Conservation (phyloP, 1,284 basidiomycete species). For the Ganoderma lingzhi region DNA sequence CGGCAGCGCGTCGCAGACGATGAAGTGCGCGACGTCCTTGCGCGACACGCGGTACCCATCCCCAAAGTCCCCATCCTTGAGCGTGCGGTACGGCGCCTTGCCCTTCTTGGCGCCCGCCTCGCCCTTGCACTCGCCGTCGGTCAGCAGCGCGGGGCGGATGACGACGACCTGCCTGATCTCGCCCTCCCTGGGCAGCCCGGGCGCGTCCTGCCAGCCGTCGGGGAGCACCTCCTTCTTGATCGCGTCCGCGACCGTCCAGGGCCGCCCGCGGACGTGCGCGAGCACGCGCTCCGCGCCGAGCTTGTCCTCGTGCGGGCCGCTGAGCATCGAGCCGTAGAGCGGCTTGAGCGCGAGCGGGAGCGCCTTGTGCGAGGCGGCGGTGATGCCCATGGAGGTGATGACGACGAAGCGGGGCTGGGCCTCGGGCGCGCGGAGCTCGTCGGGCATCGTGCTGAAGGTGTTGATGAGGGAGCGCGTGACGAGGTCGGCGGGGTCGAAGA, state of each 20-base stretch:
- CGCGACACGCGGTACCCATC: slow-evolving; percentile 62
- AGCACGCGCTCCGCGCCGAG: slow-evolving; percentile 58
- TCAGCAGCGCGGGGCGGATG: slow-evolving; percentile 64
- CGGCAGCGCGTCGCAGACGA: slow-evolving; percentile 56
- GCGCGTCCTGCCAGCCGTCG: slow-evolving; percentile 48
- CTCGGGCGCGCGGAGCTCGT: slow-evolving; percentile 30
- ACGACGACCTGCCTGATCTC: slow-evolving; percentile 53
- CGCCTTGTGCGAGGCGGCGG: slow-evolving; percentile 48
- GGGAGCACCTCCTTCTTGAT: slow-evolving; percentile 48
- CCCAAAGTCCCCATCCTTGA: slow-evolving; percentile 46
- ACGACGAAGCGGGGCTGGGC: slow-evolving; percentile 58
- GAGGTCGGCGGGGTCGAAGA: slow-evolving; percentile 55
- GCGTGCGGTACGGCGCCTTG: slow-evolving; percentile 45
- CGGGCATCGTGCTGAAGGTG: slow-evolving; percentile 54
- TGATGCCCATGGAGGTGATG: slow-evolving; percentile 62
- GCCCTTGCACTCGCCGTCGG: slow-evolving; percentile 61
- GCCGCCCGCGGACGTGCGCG: slow-evolving; percentile 53
- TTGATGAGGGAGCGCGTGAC: slow-evolving; percentile 59
- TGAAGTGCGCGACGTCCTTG: slow-evolving; percentile 70
- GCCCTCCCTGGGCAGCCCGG: slow-evolving; percentile 51
- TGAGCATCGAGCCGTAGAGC: slow-evolving; percentile 53
- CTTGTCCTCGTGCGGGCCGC: slow-evolving; percentile 63
- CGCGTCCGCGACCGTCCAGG: slow-evolving; percentile 52
- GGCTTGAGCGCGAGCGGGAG: slow-evolving; percentile 59
- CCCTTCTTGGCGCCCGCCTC: slow-evolving; percentile 45